Conservation (phyloP, 2,329 filamentous ascomycete species). For the Penicillium sp. region DNA sequence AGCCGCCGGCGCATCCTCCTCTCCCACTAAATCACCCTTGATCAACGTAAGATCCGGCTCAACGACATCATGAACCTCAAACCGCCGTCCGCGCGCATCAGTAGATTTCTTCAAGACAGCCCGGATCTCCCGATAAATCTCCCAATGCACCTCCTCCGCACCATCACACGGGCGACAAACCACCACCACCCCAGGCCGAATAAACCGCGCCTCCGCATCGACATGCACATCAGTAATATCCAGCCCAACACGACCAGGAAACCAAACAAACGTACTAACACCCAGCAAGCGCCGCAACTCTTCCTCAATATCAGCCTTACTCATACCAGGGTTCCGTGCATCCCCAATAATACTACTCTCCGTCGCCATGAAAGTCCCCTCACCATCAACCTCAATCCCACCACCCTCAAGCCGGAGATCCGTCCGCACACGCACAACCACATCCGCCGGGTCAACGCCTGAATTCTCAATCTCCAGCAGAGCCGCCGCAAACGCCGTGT, state of each 20-base stretch:
- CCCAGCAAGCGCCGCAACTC: constrained; percentile 30
- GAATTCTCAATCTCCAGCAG: constrained; percentile 20
- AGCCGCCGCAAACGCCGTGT: constrained; percentile 17
- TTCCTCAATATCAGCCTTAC: constrained; percentile 23
- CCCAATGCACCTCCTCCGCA: constrained; percentile 20
- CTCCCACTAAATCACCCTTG: constrained; percentile 17
- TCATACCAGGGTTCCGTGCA: constrained; percentile 31
- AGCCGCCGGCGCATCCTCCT: constrained; percentile 24
- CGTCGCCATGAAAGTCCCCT: constrained; percentile 36
- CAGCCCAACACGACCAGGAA: constrained; percentile 29
- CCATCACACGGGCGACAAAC: constrained; percentile 25
- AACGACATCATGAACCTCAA: constrained; percentile 28
- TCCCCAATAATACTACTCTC: constrained; percentile 36
- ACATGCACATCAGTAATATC: constrained; percentile 39
- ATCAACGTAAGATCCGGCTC: constrained; percentile 28
- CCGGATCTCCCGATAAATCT: constrained; percentile 28
- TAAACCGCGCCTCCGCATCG: constrained; percentile 32
- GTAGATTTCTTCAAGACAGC: constrained; percentile 18
- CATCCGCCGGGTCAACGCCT: not conserved
- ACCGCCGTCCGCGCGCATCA: constrained; percentile 26
- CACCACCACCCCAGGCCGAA: constrained; percentile 29
- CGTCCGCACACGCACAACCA: constrained; percentile 19
- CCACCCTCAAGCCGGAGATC: constrained; percentile 32
- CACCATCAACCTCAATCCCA: constrained; percentile 36
- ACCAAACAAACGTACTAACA: constrained; percentile 34